These are phyloP conservation scores for Elaeis guineensis DNA, from an alignment of 176 grass and related monocot species.

Conservation along the genomic window DNA sequence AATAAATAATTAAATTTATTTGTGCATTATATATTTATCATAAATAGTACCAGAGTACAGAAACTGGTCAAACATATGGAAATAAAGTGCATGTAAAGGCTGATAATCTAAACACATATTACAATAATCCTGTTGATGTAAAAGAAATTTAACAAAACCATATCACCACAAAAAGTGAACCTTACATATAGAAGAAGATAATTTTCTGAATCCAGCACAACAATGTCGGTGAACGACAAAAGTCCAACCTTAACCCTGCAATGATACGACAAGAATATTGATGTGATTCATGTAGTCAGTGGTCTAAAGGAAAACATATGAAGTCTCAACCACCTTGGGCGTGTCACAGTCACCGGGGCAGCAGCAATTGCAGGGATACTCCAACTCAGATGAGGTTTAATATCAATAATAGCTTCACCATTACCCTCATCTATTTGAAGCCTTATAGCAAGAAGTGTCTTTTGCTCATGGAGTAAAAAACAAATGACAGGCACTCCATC, in stretches of 20 bases:
- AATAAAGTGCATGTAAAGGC: too few species aligned
- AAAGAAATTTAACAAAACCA: too few species aligned
- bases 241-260: constrained; percentile 60
- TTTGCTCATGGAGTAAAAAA: constrained; percentile 75
- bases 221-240: constrained; percentile 73
- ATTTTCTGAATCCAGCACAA: constrained; percentile 64
- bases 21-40: too few species aligned
- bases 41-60: too few species aligned
- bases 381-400: constrained; percentile 75
- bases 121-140: too few species aligned
- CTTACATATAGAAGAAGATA: constrained; percentile 87
- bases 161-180: constrained; percentile 16
- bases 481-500: constrained; percentile 75
- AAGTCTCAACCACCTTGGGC: constrained; percentile 68
- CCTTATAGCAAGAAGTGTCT: constrained; percentile 67
- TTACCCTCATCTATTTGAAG: constrained; percentile 54
- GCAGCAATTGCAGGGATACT: constrained; percentile 82
- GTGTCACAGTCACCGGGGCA: constrained; percentile 65
- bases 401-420: constrained; percentile 49
- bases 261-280: constrained; percentile 5
- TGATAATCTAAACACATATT: too few species aligned
- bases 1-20: too few species aligned
- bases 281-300: neutral
- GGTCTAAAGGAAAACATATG: constrained; percentile 17
- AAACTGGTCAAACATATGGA: too few species aligned